Conservation (phyloP, 257 asterid genomes). For the Primulina huaijiensis region DNA sequence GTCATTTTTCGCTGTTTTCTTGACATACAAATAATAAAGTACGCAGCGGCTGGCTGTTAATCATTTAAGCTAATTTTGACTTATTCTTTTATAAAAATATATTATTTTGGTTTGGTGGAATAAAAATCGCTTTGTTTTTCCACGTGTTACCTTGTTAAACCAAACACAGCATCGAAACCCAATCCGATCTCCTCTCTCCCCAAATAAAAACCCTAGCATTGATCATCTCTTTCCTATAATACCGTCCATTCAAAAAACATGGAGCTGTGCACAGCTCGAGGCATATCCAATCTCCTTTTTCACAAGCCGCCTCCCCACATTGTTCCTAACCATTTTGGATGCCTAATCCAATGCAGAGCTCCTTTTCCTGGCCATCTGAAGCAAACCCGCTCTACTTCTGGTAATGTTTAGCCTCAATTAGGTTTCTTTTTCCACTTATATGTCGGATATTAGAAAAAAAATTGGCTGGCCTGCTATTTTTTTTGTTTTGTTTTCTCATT, state of each 20-base stretch:
- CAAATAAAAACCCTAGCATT: neutral
- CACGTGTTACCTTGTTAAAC: neutral
- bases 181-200: neutral
- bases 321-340: slow-evolving; percentile 17
- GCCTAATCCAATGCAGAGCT: slow-evolving; percentile 15
- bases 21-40: neutral
- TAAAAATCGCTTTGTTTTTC: neutral
- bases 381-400: slow-evolving; percentile 23
- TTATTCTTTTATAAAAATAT: too few relatives aligned
- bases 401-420: slow-evolving; percentile 18
- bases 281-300: slow-evolving; percentile 11
- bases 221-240: neutral
- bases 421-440: neutral
- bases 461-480: neutral
- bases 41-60: neutral
- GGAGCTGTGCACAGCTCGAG: slow-evolving; percentile 32
- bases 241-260: neutral
- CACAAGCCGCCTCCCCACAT: slow-evolving; percentile 22
- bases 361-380: slow-evolving; percentile 16
- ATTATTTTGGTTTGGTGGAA: too few relatives aligned
- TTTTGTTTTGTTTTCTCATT: neutral
- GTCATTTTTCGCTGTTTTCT: slow-evolving; percentile 27
- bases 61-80: too few relatives aligned
- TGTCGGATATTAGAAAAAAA: neutral
- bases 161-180: neutral